Evolutionary conservation across 1,139 yeast genomes (phyloP), one percentile per base, ranked within the genome.

Genomic region (Lizanozyma gosingica): DNA sequence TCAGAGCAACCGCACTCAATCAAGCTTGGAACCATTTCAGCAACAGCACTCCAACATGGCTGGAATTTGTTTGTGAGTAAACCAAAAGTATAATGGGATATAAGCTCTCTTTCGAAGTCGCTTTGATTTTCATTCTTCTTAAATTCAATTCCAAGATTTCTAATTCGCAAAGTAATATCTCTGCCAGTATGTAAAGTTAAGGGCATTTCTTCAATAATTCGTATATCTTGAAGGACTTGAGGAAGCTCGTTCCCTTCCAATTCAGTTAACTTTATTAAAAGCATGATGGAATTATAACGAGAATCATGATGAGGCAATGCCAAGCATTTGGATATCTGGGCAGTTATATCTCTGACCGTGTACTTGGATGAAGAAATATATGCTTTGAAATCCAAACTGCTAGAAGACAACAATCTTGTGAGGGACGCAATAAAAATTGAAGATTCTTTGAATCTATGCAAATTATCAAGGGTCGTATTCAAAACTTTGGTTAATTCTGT

Each of bases 31-130:
- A 85, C 53, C 4, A 75, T 71, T 45, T 82, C 92, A 42, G 71
- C 65, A 2, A 84, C 82, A 3, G 84, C 85, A 16, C 76, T 74
- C 95, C 95, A 87, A 22, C 83, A 71, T 1, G 98, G 98, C 45
- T 87, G 84, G 52, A 92, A 88, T 45, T 77, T 76, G 37, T 80
- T 80, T 1, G 88, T 71, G 39, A 90, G 62, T 46, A 84, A 67
- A 18, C 97, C 97, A 56, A 87, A 78, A 40, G 83, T 47, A 54
- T 72, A 85, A 33, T 73, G 68, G 15, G 80, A 66, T 18, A 83
- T 67, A 4, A 76, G 59, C 14, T 52, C 51, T 35, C 72, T 69
- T 14, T 67, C 62, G 3, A 65, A 44, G 1, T 45, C 45, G 0
- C 56, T 48, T 9, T 72, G 63, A 1, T 65, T 48, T 1, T 66